Evolutionary conservation across 176 grass and related monocot species (phyloP).

Genomic region (Lolium rigidum): DNA sequence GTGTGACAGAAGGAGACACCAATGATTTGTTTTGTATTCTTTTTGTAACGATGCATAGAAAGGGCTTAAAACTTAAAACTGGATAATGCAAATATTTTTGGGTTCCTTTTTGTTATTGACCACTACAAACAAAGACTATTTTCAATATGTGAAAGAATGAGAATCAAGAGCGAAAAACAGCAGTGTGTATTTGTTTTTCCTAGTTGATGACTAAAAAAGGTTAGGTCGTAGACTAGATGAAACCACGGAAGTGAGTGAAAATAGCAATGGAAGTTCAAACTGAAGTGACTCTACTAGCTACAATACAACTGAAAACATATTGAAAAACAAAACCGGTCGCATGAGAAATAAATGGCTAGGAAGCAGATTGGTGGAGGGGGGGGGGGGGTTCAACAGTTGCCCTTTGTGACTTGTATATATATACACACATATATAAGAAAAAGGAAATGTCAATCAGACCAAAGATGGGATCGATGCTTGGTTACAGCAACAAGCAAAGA

Average conservation of each 20-base stretch:
- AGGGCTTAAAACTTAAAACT: neutral
- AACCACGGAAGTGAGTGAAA: neutral
- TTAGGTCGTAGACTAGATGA: neutral
- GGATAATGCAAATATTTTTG: neutral
- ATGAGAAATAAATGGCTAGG: neutral
- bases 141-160: neutral
- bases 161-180: neutral
- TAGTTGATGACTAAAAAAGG: neutral
- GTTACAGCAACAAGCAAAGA: constrained; percentile 16
- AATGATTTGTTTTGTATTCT: neutral
- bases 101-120: neutral
- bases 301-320: neutral
- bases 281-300: neutral
- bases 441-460: too few species aligned
- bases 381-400: neutral
- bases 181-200: neutral
- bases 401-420: neutral
- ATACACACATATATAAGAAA: too few species aligned
- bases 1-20: neutral
- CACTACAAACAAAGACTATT: neutral
- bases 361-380: neutral
- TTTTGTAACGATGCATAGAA: neutral
- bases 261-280: neutral
- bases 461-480: neutral
- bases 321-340: neutral